Evolutionary conservation across 768 basidiomycete species (phyloP).

Genomic region (Suillus sp.): DNA sequence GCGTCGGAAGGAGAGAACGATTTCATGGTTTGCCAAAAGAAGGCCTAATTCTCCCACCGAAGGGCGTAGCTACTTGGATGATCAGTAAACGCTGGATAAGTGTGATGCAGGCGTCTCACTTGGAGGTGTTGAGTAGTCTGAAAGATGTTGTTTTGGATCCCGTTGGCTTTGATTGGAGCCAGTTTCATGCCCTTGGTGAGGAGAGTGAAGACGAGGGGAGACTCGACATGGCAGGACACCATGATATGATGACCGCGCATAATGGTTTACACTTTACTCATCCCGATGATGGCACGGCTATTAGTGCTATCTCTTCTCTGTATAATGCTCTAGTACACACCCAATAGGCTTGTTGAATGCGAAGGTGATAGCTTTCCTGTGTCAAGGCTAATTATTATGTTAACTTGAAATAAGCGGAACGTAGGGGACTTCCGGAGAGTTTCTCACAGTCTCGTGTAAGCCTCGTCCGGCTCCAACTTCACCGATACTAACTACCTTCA

Average conservation of each 20-base stretch:
- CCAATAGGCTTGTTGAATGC: background rate
- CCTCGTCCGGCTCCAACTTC: background rate
- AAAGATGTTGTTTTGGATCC: conserved; percentile 48
- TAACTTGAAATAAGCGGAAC: background rate
- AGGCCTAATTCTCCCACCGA: conserved; percentile 58
- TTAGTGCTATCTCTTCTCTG: conserved; percentile 15
- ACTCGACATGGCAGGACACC: conserved; percentile 10
- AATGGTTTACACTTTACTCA: conserved; percentile 19
- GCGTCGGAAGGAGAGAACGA: conserved; percentile 57
- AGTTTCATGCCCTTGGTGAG: conserved; percentile 53
- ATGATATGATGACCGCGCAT: conserved; percentile 13
- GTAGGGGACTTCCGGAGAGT: background rate
- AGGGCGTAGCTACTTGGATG: conserved; percentile 73
- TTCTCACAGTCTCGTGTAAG: conserved; percentile 6
- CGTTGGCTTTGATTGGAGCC: conserved; percentile 51
- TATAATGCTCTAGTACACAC: conserved; percentile 17
- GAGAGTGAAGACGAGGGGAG: conserved; percentile 51
- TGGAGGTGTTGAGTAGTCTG: conserved; percentile 49
- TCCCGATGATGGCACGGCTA: conserved; percentile 12
- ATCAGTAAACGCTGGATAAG: conserved; percentile 67
- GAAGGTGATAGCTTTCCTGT: background rate
- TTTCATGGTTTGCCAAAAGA: conserved; percentile 57
- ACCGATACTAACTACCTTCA: background rate
- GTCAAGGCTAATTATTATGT: background rate
- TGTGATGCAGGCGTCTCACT: conserved; percentile 41